phyloP scores from a whole-genome alignment of 129 eudicot genomes.

The Chrysanthemum makinoi region DNA sequence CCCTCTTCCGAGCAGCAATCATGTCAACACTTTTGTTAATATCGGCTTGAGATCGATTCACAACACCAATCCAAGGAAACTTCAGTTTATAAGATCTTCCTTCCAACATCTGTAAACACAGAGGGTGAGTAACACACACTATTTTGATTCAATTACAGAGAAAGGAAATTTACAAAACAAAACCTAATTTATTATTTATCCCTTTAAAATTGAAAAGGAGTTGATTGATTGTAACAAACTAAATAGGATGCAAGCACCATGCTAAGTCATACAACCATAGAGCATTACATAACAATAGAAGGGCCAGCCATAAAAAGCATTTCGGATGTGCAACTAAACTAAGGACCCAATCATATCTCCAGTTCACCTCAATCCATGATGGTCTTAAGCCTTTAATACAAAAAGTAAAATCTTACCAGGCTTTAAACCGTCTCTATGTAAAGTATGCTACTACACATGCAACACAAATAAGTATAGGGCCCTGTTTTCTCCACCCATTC shows the following conservation, averaged over 20 bases:
- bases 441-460: too few species aligned
- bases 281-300: too few species aligned
- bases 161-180: background rate
- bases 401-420: too few species aligned
- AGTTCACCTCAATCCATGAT: too few species aligned
- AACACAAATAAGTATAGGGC: too few species aligned
- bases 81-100: slow-evolving; percentile 85
- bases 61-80: slow-evolving; percentile 98
- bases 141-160: background rate
- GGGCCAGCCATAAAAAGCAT: too few species aligned
- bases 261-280: background rate
- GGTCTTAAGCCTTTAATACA: too few species aligned
- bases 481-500: too few species aligned
- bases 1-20: slow-evolving; percentile 93
- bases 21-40: slow-evolving; percentile 85
- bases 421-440: too few species aligned
- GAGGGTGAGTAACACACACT: background rate
- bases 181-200: too few species aligned
- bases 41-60: slow-evolving; percentile 93
- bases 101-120: slow-evolving; percentile 65
- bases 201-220: background rate
- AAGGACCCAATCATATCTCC: too few species aligned
- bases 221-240: background rate
- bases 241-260: background rate
- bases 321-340: too few species aligned